These are phyloP conservation scores for Prunus kanzakura DNA, from an alignment of 306 rosid species.

Conservation along the genomic window DNA sequence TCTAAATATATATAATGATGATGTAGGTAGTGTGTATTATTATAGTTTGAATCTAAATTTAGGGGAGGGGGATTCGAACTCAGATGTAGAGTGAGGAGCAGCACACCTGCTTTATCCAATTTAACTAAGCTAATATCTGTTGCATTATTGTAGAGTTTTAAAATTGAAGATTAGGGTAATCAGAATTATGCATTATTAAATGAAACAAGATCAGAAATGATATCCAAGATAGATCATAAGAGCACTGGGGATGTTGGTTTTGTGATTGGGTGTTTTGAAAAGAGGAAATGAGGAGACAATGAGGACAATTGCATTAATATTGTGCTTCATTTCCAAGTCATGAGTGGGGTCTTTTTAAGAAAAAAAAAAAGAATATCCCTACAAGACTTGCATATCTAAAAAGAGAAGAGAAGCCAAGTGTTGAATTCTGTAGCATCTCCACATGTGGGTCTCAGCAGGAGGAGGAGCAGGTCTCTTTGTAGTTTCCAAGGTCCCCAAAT, in stretches of 20 bases:
- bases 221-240: conserved; percentile 65
- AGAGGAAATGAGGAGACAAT: conserved; percentile 35
- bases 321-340: conserved; percentile 59
- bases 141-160: background rate
- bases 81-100: rapidly evolving
- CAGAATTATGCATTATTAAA: conserved; percentile 30
- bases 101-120: too few relatives aligned
- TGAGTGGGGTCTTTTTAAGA: conserved; percentile 29
- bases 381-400: background rate
- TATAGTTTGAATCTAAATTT: background rate
- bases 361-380: background rate
- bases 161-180: conserved; percentile 30
- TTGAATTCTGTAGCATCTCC: conserved; percentile 35
- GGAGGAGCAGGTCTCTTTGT: conserved; percentile 27
- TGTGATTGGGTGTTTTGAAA: conserved; percentile 13
- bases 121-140: too few relatives aligned
- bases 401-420: conserved; percentile 20
- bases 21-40: too few relatives aligned
- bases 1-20: too few relatives aligned
- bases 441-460: conserved; percentile 43
- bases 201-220: conserved; percentile 38
- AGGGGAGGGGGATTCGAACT: rapidly evolving
- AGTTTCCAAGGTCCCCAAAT: conserved; percentile 50
- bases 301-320: conserved; percentile 39
- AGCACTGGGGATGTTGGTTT: conserved; percentile 84